Base-by-base conservation (phyloP, 2,329 filamentous ascomycete species). In the Berkeleyomyces basicola region DNA sequence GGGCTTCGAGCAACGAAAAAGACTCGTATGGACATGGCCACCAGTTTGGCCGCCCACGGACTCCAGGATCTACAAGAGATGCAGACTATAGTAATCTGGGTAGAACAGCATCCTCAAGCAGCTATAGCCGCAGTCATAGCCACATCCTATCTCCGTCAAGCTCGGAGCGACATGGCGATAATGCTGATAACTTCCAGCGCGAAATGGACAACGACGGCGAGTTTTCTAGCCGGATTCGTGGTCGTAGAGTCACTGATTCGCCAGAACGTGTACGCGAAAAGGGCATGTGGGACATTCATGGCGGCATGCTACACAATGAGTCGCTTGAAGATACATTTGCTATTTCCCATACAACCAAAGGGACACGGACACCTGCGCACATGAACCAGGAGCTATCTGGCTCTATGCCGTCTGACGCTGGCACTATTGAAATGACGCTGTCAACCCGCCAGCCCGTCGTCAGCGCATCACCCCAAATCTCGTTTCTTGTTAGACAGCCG, bases 171-270 rank as follows among this genome's bases (percentile, higher is more conserved):
- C 40, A 44, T 36, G 49, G 51, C 42, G 61, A 58, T 33, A 55
- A 55, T 37, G 4, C 16, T n/a, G 43, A 3, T 11, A n/a, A 11
- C 1, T 46, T 46, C 16, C 43, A 46, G 43, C 4, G 39, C 39
- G 39, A 74, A 70, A 46, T 70, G 71, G 6, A 69, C 67, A 14
- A 66, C 64, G 46, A 73, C 14, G 70, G 68, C 9, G 75, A 79
- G 53, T 79, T 75, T 59, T 73, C 72, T n/a, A 77, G 76, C 64
- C 74, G 75, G 3, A 77, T 78, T 58, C 73, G 76, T 1, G 76
- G 77, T 1, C 72, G 42, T n/a, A 36, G 58, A 37, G 43, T 46
- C 58, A 31, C 2, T 14, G 58, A 47, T 14, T 59, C 58, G 4
- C 58, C 58, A 59, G 58, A 59, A 46, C 58, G 14, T 4, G 31